Evolutionary conservation across 805 yeast species (phyloP), one percentile per base, ranked within the genome.

Genomic region (Cyberlindnera meyerae): DNA sequence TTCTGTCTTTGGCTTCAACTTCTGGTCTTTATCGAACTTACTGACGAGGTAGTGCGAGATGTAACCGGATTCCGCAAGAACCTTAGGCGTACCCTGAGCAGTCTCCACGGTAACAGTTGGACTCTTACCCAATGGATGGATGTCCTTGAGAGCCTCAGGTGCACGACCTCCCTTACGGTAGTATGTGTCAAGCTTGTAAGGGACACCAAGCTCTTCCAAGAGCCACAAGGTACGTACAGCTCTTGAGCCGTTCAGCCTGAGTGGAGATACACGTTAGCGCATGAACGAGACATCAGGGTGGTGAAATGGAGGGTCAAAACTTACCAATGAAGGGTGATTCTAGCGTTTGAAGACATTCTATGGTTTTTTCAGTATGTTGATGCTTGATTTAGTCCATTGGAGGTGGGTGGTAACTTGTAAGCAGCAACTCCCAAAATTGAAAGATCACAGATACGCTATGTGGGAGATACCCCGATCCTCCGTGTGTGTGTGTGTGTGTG

Each of bases 81-180:
- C 50, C 18, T 42, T 48, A 35, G 47, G 48, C 13, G 58, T 52
- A 9, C 22, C 9, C 20, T 44, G 44, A 6, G n/a, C 22, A 13
- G 61, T 68, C 29, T 63, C 61, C 27, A 66, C 54, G 40, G 73
- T 79, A 27, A 82, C 43, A 2, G 79, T 55, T 1, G 89, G 89
- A 1, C 77, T 62, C 49, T 76, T 77, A 0, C 87, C 88, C 15
- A 74, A 57, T 8, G 83, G 81, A 49, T 76, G 82, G 9, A 78
- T 60, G 20, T 70, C 61, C 39, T 63, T 63, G 24, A 79, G 55
- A 21, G 62, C 75, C 3, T 60, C 58, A 7, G 74, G 75, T 2
- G 77, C 77, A 28, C 73, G 59, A 57, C 66, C 62, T 8, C 60
- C 55, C 44, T 71, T 63, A 32, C 87, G 66, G 37, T 68, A 57